phyloP scores from a whole-genome alignment of 306 rosid species.

The Cicer judaicum region DNA sequence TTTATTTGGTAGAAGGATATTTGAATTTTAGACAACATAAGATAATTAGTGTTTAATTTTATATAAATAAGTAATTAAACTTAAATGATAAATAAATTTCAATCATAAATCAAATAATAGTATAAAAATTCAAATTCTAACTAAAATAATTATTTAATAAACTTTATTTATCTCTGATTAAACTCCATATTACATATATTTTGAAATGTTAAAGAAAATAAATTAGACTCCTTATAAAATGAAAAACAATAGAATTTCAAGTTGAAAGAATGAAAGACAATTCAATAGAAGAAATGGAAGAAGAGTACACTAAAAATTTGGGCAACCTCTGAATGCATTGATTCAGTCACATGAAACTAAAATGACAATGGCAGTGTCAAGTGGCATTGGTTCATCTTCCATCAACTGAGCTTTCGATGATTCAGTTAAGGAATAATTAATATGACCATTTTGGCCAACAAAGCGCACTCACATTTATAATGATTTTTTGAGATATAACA shows the following conservation, averaged over 20 bases:
- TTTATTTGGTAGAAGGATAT: too few relatives aligned
- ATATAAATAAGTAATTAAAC: too few relatives aligned
- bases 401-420: conserved; percentile 41
- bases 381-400: conserved; percentile 41
- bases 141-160: too few relatives aligned
- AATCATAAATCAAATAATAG: too few relatives aligned
- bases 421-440: conserved; percentile 29
- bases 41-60: too few relatives aligned
- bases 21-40: too few relatives aligned
- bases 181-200: too few relatives aligned
- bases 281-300: neutral
- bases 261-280: conserved; percentile 21
- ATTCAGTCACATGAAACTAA: conserved; percentile 30
- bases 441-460: conserved; percentile 28
- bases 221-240: too few relatives aligned
- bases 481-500: neutral
- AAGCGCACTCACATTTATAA: conserved; percentile 41
- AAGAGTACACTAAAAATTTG: conserved; percentile 11
- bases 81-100: too few relatives aligned
- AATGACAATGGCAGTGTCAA: conserved; percentile 5
- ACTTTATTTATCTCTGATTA: too few relatives aligned
- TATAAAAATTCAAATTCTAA: too few relatives aligned
- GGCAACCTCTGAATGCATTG: conserved; percentile 2
- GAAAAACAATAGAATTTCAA: neutral
- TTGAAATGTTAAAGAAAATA: too few relatives aligned